Percentiles rank a stretch among this genome's conserved stretches.
These are phyloP conservation scores for Plasmopara viticola DNA, from an alignment of 352 stramenopile species.

Conservation along the genomic window DNA sequence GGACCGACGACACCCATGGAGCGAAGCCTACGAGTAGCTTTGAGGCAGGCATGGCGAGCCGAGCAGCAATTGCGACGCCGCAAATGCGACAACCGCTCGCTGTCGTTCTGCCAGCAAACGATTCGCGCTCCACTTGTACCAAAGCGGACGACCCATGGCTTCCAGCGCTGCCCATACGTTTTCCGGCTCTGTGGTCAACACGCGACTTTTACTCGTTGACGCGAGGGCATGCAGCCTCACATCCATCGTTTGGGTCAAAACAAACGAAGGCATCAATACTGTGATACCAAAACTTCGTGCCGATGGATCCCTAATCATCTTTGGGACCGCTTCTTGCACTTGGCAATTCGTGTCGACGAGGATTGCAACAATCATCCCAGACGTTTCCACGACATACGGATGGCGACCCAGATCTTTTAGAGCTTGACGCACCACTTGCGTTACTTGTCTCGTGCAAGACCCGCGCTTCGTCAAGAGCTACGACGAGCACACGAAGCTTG, in stretches of 20 bases:
- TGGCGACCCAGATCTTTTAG: no score
- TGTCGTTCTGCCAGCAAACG: not conserved
- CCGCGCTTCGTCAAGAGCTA: not conserved
- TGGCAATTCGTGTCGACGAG: no score
- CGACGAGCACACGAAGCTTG: not conserved
- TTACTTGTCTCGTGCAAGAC: not conserved
- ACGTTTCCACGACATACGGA: no score
- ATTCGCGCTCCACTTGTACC: not conserved
- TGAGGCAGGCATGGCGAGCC: not conserved
- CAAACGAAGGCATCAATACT: no score
- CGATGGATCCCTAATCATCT: no score
- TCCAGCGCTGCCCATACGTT: not conserved
- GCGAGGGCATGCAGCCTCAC: not conserved
- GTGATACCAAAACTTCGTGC: no score
- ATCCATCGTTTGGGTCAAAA: not conserved
- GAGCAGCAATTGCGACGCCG: not conserved
- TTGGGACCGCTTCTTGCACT: no score
- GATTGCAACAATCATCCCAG: no score
- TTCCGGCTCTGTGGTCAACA: not conserved
- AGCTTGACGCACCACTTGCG: no score
- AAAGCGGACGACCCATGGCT: not conserved
- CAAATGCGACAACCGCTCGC: not conserved
- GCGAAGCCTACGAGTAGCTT: conserved; percentile 5
- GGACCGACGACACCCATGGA: conserved; percentile 20
- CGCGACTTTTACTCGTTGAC: not conserved